A percentile compares a stretch with the other conserved stretches of the same genome.
Evolutionary conservation across 352 stramenopile species (phyloP).

Genomic region (Phytophthora gonapodyides): DNA sequence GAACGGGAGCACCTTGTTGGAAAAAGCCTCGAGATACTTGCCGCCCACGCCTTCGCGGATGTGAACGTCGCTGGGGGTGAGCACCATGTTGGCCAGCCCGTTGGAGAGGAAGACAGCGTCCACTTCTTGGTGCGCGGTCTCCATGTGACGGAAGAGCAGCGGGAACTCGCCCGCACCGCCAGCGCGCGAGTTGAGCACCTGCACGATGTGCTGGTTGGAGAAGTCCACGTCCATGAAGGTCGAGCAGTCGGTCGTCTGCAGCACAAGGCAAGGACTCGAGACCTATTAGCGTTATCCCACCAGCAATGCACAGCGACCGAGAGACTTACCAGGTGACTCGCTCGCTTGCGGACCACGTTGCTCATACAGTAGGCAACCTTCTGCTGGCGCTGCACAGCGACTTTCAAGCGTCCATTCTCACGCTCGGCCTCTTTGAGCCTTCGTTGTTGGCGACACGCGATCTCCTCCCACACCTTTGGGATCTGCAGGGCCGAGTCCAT

Average conservation of each 20-base stretch:
- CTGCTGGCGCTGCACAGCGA: constrained; percentile 45
- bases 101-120: constrained; percentile 41
- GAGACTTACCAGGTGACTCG: constrained; percentile 26
- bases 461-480: constrained; percentile 37
- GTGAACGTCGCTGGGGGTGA: constrained; percentile 36
- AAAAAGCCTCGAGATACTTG: constrained; percentile 47
- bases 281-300: neutral
- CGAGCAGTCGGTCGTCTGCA: constrained; percentile 33
- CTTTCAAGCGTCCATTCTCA: constrained; percentile 49
- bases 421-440: constrained; percentile 41
- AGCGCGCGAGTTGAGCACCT: constrained; percentile 18
- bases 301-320: neutral
- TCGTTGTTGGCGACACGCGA: constrained; percentile 38
- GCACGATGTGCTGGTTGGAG: constrained; percentile 25
- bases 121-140: constrained; percentile 35
- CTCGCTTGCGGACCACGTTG: constrained; percentile 32
- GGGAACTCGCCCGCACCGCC: constrained; percentile 35
- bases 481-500: constrained; percentile 17
- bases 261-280: neutral
- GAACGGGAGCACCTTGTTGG: constrained; percentile 51
- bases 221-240: constrained; percentile 30
- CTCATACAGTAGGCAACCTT: constrained; percentile 27
- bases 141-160: constrained; percentile 35
- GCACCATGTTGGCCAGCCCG: constrained; percentile 38
- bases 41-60: constrained; percentile 43